phyloP scores from a whole-genome alignment of 2,329 filamentous ascomycete species.

The Aspergillus hortae region DNA sequence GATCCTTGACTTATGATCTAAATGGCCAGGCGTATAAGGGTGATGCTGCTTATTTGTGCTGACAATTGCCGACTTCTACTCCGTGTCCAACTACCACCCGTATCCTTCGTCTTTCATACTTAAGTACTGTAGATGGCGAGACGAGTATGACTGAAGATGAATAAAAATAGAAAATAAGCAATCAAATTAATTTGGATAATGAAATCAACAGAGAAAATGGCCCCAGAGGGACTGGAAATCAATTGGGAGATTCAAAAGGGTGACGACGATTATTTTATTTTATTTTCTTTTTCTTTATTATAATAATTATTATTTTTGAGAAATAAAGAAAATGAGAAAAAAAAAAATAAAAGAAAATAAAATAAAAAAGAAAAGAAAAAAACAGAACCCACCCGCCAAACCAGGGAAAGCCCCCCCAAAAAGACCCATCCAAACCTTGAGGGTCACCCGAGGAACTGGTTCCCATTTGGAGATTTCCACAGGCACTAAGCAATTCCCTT shows the following conservation, averaged over 20 bases:
- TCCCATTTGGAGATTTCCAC: slow-evolving; percentile 23
- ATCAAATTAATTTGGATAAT: slow-evolving; percentile 9
- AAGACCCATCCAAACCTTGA: slow-evolving; percentile 17
- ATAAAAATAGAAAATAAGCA: slow-evolving; percentile 14
- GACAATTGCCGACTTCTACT: no score
- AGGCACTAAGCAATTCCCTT: slow-evolving; percentile 8
- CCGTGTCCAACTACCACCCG: neutral
- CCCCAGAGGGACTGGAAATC: neutral
- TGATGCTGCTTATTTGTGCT: no score
- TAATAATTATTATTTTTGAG: neutral
- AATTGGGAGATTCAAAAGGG: neutral
- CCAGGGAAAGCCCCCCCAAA: slow-evolving; percentile 10
- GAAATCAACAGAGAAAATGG: neutral
- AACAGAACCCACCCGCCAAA: slow-evolving; percentile 4
- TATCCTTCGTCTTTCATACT: neutral
- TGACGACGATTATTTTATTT: neutral
- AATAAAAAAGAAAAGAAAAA: slow-evolving; percentile 4
- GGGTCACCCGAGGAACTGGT: slow-evolving; percentile 33
- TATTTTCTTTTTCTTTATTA: no score
- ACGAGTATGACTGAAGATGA: slow-evolving; percentile 1
- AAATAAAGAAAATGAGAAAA: neutral
- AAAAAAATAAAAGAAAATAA: slow-evolving; percentile 1
- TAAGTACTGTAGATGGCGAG: neutral
- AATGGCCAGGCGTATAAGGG: no score
- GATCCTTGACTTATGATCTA: neutral